Base-by-base conservation (phyloP, 768 basidiomycete species). In the Russula foetens region DNA sequence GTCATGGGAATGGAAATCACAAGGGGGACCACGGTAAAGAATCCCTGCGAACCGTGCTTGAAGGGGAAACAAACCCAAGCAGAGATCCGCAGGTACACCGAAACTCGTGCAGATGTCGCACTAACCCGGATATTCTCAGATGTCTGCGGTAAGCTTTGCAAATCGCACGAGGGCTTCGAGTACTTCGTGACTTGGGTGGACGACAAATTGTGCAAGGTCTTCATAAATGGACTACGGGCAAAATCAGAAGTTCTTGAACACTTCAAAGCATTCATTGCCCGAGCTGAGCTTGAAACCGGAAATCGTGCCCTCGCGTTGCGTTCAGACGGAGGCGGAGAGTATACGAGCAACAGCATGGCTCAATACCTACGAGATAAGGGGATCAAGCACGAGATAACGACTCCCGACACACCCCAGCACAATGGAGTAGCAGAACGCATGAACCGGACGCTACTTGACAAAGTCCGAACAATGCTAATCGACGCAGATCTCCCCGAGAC, bases 161-260 rank as follows among this genome's bases (percentile, higher is more conserved):
- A 49, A 1, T 63, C 64, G 0, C 38, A 41, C 29, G 24, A 24
- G 0, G 65, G 69, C 2, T 59, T 53, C 3, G 11, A 41, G 2
- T 72, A 71, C 28, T 63, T 64, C 41, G 43, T 63, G 2, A 67
- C 65, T 14, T 70, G 62, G 26, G 66, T 67, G 2, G 67, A 71
- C 45, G 63, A 57, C 35, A 31, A 65, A 15, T 68, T 63, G 0
- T 65, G 67, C 52, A 52, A 67, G 15, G 45, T 66, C 21, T n/a
- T 45, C 19, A 49, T 70, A 14, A 49, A 55, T 11, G 54, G 67
- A 0, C 17, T 68, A 2, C 63, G 58, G 1, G n/a, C 58, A 5
- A 69, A 69, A 46, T 59, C 44, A 1, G 58, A 69, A 1, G 62
- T 60, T 1, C 28, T 65, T 1, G 2, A 3, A 0, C 50, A 58